phyloP scores from a whole-genome alignment of 805 yeast genomes.

The Candida verbasci region DNA sequence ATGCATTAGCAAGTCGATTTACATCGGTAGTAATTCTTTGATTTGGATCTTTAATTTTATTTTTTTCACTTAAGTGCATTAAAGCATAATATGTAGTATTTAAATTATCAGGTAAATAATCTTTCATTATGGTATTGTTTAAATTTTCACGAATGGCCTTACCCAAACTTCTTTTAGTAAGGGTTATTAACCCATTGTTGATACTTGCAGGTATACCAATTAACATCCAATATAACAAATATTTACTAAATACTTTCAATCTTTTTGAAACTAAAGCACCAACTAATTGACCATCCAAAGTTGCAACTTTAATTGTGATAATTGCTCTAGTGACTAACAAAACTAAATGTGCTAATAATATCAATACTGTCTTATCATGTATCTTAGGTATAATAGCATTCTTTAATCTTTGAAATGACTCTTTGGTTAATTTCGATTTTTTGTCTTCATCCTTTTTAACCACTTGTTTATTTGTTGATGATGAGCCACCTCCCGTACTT shows the following conservation, averaged over 20 bases:
- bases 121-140: conserved; percentile 59
- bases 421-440: conserved; percentile 24
- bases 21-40: conserved; percentile 81
- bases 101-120: conserved; percentile 66
- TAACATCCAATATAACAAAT: conserved; percentile 72
- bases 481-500: conserved; percentile 12
- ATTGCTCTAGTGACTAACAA: conserved; percentile 65
- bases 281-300: conserved; percentile 80
- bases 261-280: conserved; percentile 72
- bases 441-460: conserved; percentile 10
- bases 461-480: background rate
- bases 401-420: conserved; percentile 25
- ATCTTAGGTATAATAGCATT: conserved; percentile 32
- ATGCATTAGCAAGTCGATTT: conserved; percentile 63
- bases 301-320: conserved; percentile 76
- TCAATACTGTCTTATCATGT: conserved; percentile 24
- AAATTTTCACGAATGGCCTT: conserved; percentile 58
- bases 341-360: conserved; percentile 49
- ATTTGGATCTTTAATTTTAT: conserved; percentile 65
- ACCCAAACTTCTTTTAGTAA: conserved; percentile 55
- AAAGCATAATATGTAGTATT: conserved; percentile 73
- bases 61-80: conserved; percentile 48
- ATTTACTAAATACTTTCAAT: conserved; percentile 58
- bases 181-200: conserved; percentile 65
- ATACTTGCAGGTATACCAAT: conserved; percentile 84